Evolutionary conservation across 2,329 filamentous ascomycete genomes (phyloP), one percentile per base, ranked within the genome.

Genomic region (Talaromyces sp.): DNA sequence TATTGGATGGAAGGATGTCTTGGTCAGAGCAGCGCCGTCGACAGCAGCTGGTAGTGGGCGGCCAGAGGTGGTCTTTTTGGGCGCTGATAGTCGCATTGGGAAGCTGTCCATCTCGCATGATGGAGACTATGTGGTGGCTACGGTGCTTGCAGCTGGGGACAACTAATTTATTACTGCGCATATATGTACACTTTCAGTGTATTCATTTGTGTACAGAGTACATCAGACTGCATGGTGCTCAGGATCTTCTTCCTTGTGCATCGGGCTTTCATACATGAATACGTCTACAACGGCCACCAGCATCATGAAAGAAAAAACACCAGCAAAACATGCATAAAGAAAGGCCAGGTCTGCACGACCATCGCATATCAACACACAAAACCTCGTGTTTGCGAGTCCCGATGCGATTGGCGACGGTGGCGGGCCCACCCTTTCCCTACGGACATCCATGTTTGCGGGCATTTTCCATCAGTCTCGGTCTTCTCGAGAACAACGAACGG

Each of bases 31-130:
- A 42, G 68, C 61, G 28, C 30, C 60, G 50, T 14, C 56, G 4
- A 56, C 56, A 31, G 63, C 66, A 59, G 66, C 63, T n/a, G 64
- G 68, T 64, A 63, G 62, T 63, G 71, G 71, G 1, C 68, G 70
- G 57, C 76, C 76, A 59, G 74, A 78, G 65, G 70, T 78, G 55
- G 68, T 78, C 6, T 77, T 74, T 66, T 58, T 75, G 65, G 65
- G 61, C 9, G 63, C 57, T 47, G 68, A 66, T 56, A 77, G 76
- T n/a, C 83, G 86, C 66, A 79, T 86, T 56, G 91, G 87, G 14
- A 81, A 85, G 69, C 72, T 96, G 52, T 94, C 89, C 63, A 96
- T 97, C 68, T 95, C 89, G 69, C 93, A 97, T 73, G 93, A 97
- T 74, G 88, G 85, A 1, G 88, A 91, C 7, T 96, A 92, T 76